Evolutionary conservation across 1,139 yeast genomes (phyloP), one percentile per base, ranked within the genome.

Genomic region (Suhomyces bolitotheri): DNA sequence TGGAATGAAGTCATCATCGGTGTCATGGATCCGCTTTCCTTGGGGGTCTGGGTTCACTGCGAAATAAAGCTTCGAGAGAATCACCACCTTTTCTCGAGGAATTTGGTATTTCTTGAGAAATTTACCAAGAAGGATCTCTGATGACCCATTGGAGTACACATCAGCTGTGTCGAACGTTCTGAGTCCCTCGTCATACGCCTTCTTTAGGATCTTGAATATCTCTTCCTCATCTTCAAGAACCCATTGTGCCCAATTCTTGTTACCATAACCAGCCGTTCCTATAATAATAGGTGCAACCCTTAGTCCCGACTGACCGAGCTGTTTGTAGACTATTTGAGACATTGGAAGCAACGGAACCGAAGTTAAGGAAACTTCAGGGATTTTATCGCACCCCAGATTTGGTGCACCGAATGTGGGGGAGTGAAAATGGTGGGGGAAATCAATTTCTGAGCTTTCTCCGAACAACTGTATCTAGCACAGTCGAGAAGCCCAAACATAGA

Each of bases 231-330:
- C 64, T 16, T 60, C 64, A 12, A 73, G 49, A 5, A 71, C 71
- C 80, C 80, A 76, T 15, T 63, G 68, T 5, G 54, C 64, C 75
- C 76, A 73, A 12, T 43, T 32, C 39, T 68, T 71, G 13, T 51
- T 39, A 11, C 83, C 84, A 45, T 58, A 76, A 3, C 76, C 56
- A 81, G 77, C 77, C 48, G 79, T 75, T 15, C 83, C 84, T 10
- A 77, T 66, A 38, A 78, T 69, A 33, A 76, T 52, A 39, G 67
- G 67, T 21, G 82, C 71, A 29, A 78, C 61, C 40, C 71, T 63
- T 24, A 78, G 64, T 1, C 82, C 82, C 2, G 80, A 71, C 27
- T 62, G 56, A 16, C 80, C 80, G 22, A 72, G 57, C 11, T 48
- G 47, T 17, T 34, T 44, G 39, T 42, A 48, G 7, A 23, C 21